Conservation (phyloP, 2,329 filamentous ascomycete genomes). For the Samsoniella hepiali region DNA sequence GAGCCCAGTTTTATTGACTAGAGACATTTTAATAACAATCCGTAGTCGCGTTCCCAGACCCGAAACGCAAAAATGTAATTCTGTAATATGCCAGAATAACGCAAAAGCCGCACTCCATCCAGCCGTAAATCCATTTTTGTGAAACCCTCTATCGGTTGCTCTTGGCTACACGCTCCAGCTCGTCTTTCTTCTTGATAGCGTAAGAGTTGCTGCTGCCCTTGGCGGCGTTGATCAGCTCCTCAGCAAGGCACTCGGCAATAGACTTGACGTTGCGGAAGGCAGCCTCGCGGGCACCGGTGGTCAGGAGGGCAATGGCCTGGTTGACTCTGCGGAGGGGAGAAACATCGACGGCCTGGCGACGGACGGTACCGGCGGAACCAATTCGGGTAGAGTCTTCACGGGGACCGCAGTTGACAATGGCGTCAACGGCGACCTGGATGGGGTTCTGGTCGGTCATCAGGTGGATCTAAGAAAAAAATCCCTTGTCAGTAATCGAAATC, state of each 20-base stretch:
- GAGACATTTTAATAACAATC: conserved; percentile 40
- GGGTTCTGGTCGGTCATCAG: conserved; percentile 99
- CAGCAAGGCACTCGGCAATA: conserved; percentile 98
- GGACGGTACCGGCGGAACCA: conserved; percentile 98
- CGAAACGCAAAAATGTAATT: conserved; percentile 46
- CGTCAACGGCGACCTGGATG: conserved; percentile 98
- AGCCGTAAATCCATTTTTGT: conserved; percentile 29
- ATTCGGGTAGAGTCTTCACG: conserved; percentile 99
- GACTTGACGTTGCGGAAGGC: conserved; percentile 99
- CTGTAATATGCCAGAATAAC: conserved; percentile 46
- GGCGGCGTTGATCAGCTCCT: conserved; percentile 99
- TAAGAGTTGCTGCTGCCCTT: conserved; percentile 99
- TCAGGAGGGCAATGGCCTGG: conserved; percentile 98
- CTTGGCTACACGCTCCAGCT: conserved; percentile 99
- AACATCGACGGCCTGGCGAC: conserved; percentile 99
- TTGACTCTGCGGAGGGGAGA: conserved; percentile 99
- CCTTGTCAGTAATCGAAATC: conserved; percentile 27
- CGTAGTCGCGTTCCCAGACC: conserved; percentile 45
- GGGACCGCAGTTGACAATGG: conserved; percentile 99
- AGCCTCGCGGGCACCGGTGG: conserved; percentile 97
- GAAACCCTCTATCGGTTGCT: conserved; percentile 87
- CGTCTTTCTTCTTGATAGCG: conserved; percentile 99
- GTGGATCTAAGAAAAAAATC: conserved; percentile 69
- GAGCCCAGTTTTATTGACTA: conserved; percentile 45
- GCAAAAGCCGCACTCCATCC: conserved; percentile 41